Evolutionary conservation across 441 rosid genomes (phyloP).

Genomic region (Theobroma grandiflorum): DNA sequence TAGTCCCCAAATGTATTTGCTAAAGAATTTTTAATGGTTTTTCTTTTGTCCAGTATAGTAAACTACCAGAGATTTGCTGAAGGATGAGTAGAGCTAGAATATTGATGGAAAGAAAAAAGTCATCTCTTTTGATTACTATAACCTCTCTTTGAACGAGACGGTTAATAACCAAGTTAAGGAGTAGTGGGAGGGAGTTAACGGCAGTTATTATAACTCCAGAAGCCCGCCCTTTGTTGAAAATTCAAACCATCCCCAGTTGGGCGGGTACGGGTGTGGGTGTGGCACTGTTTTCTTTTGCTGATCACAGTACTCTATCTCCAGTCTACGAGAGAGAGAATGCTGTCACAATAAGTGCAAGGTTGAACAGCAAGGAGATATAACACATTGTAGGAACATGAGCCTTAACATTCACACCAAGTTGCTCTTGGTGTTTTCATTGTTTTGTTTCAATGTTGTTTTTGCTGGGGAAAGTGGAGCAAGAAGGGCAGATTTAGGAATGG

Average conservation of each 20-base stretch:
- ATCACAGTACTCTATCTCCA: neutral
- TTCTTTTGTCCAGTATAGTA: too few species aligned
- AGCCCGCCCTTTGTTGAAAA: slow-evolving; percentile 14
- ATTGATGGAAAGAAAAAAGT: too few species aligned
- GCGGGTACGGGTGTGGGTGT: neutral
- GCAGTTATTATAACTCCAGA: slow-evolving; percentile 22
- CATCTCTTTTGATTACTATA: too few species aligned
- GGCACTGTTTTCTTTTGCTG: neutral
- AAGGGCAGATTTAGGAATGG: slow-evolving; percentile 10
- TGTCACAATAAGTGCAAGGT: neutral
- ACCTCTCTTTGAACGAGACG: neutral
- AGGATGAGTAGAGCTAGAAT: too few species aligned
- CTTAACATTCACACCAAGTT: neutral
- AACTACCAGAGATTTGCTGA: too few species aligned
- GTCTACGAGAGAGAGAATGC: neutral
- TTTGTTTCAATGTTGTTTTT: slow-evolving; percentile 31
- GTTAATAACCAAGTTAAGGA: neutral
- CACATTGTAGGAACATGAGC: slow-evolving; percentile 25
- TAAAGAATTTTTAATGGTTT: too few species aligned
- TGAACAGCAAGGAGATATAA: neutral
- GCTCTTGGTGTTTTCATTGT: slow-evolving; percentile 21
- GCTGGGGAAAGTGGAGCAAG: neutral
- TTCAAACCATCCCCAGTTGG: neutral
- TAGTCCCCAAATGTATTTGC: too few species aligned
- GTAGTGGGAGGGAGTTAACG: slow-evolving; percentile 28